These are phyloP conservation scores for Botrytis fragariae DNA, from an alignment of 2,329 filamentous ascomycete species.

Conservation along the genomic window DNA sequence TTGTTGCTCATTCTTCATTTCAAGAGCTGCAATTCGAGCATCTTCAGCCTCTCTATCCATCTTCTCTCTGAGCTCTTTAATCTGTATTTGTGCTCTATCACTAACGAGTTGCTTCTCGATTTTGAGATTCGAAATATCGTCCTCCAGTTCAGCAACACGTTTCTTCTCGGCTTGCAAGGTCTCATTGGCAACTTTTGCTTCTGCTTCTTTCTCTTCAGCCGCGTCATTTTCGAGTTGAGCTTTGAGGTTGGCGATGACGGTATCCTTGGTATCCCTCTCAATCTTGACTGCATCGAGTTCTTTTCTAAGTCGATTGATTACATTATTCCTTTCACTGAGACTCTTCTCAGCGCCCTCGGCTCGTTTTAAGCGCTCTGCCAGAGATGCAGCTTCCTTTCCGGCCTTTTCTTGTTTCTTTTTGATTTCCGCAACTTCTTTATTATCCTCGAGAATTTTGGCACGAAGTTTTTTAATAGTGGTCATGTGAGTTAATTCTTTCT, in stretches of 20 bases:
- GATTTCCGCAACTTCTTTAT: slow-evolving; percentile 61
- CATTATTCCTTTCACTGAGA: slow-evolving; percentile 52
- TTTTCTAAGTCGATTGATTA: slow-evolving; percentile 50
- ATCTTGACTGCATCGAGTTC: slow-evolving; percentile 60
- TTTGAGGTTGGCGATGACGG: slow-evolving; percentile 66
- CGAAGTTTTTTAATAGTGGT: slow-evolving; percentile 80
- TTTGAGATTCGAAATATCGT: slow-evolving; percentile 61
- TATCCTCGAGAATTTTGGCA: slow-evolving; percentile 61
- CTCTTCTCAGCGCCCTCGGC: slow-evolving; percentile 56
- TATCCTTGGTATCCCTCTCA: slow-evolving; percentile 62
- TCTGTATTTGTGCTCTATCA: slow-evolving; percentile 67
- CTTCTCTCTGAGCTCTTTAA: slow-evolving; percentile 70
- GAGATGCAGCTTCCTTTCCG: slow-evolving; percentile 47
- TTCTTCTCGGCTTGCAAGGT: slow-evolving; percentile 64
- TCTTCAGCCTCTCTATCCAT: slow-evolving; percentile 70
- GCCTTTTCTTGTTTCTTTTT: slow-evolving; percentile 59
- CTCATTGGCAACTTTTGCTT: slow-evolving; percentile 64
- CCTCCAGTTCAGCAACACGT: slow-evolving; percentile 54
- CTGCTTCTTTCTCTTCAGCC: slow-evolving; percentile 63
- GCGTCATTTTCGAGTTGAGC: slow-evolving; percentile 66
- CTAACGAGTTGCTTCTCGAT: slow-evolving; percentile 75
- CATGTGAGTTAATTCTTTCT: slow-evolving; percentile 80
- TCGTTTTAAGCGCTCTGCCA: slow-evolving; percentile 50
- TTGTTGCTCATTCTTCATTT: slow-evolving; percentile 74
- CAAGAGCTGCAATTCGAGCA: slow-evolving; percentile 65